phyloP scores from a whole-genome alignment of 2,329 filamentous ascomycete species.

The Epichloe typhina region DNA sequence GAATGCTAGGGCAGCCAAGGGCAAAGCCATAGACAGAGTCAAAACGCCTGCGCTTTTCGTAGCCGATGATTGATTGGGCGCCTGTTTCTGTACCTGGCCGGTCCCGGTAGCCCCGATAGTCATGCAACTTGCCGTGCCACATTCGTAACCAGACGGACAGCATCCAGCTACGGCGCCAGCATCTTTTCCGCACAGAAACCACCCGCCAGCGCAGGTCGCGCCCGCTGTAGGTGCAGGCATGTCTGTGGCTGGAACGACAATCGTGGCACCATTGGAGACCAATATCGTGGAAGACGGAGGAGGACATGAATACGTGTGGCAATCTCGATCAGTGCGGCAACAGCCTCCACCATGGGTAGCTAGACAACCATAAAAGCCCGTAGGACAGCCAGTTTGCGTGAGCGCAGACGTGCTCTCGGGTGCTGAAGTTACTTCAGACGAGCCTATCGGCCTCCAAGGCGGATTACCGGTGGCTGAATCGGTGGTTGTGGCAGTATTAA shows the following conservation, averaged over 20 bases:
- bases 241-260: slow-evolving; percentile 49
- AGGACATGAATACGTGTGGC: slow-evolving; percentile 68
- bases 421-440: slow-evolving; percentile 18
- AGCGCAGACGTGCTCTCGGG: slow-evolving; percentile 23
- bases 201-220: slow-evolving; percentile 59
- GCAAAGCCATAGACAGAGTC: background rate
- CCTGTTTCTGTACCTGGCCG: slow-evolving; percentile 41
- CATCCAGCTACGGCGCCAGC: slow-evolving; percentile 61
- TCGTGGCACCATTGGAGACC: slow-evolving; percentile 52
- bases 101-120: slow-evolving; percentile 38
- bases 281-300: slow-evolving; percentile 46
- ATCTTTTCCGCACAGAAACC: slow-evolving; percentile 54
- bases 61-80: slow-evolving; percentile 21
- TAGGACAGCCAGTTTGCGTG: slow-evolving; percentile 51
- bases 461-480: slow-evolving; percentile 24
- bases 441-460: slow-evolving; percentile 30
- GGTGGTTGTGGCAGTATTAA: slow-evolving; percentile 25
- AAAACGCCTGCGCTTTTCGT: background rate
- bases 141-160: slow-evolving; percentile 66
- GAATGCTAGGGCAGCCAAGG: background rate
- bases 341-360: slow-evolving; percentile 74
- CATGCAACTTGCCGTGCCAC: slow-evolving; percentile 61
- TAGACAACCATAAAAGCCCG: slow-evolving; percentile 81
- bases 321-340: slow-evolving; percentile 78
- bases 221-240: slow-evolving; percentile 30